phyloP scores from a whole-genome alignment of 106 monocot genomes.

The Acorus gramineus region DNA sequence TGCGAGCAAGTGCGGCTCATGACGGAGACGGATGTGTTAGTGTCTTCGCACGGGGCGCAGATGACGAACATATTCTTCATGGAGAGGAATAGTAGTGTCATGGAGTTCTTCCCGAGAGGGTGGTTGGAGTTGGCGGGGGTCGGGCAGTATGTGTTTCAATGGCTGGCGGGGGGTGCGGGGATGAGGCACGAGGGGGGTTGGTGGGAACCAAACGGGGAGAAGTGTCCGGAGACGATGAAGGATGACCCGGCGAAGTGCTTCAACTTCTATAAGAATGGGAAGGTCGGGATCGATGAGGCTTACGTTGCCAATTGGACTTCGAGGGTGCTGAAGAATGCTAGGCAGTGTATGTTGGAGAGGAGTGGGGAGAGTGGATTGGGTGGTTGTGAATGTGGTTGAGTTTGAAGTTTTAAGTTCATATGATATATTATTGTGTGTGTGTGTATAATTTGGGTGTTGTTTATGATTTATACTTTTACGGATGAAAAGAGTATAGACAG shows the following conservation, averaged over 20 bases:
- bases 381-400: too few relatives aligned
- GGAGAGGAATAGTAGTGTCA: slow-evolving; percentile 66
- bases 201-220: slow-evolving; percentile 30
- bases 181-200: slow-evolving; percentile 49
- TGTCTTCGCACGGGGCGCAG: slow-evolving; percentile 52
- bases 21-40: slow-evolving; percentile 45
- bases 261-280: slow-evolving; percentile 6
- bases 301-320: slow-evolving; percentile 16
- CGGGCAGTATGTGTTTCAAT: slow-evolving; percentile 45
- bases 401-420: too few relatives aligned
- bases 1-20: slow-evolving; percentile 57
- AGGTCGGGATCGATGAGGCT: slow-evolving; percentile 5
- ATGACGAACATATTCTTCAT: slow-evolving; percentile 69
- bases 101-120: slow-evolving; percentile 76
- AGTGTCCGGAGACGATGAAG: slow-evolving; percentile 15
- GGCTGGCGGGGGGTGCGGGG: slow-evolving; percentile 29
- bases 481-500: too few relatives aligned
- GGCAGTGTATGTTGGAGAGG: slow-evolving; percentile 3
- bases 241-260: slow-evolving; percentile 18
- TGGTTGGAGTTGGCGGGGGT: slow-evolving; percentile 46
- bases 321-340: slow-evolving; percentile 1
- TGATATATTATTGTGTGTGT: too few relatives aligned
- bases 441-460: too few relatives aligned
- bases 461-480: too few relatives aligned
- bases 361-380: too few relatives aligned